A percentile compares a stretch with the other conserved stretches of the same genome.
Conservation (phyloP, 176 grass and related monocot species). For the Oryza longistaminata region DNA sequence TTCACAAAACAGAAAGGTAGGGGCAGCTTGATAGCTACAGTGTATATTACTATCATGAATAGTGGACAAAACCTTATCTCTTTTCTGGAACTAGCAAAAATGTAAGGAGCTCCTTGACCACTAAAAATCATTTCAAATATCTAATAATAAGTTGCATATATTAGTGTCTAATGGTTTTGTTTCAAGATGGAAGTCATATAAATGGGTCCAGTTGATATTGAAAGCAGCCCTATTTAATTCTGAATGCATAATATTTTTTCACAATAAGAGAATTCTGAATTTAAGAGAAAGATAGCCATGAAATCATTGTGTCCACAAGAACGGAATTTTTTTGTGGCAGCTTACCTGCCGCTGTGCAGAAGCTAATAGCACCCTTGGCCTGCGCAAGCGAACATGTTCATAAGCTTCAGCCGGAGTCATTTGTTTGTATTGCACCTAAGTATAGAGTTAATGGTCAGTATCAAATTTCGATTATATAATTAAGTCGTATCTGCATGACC, state of each 20-base stretch:
- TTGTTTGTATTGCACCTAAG: constrained; percentile 85
- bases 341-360: constrained; percentile 76
- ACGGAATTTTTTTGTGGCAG: constrained; percentile 4
- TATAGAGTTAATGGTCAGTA: not conserved
- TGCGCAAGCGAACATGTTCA: constrained; percentile 72
- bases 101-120: not conserved
- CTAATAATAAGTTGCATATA: not conserved
- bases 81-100: not conserved
- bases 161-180: not conserved
- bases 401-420: constrained; percentile 78
- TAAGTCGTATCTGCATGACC: not conserved
- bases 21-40: not conserved
- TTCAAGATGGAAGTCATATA: not conserved
- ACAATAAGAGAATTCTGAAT: not conserved
- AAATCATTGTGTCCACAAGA: not conserved
- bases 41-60: not conserved
- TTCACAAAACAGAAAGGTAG: not conserved
- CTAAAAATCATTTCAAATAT: not conserved
- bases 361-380: constrained; percentile 87
- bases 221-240: not conserved
- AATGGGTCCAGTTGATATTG: not conserved
- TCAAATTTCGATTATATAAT: not conserved
- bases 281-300: not conserved
- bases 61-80: not conserved
- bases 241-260: not conserved